Conservation (phyloP, 169 alveolate genomes). For the Eimeria maxima region DNA sequence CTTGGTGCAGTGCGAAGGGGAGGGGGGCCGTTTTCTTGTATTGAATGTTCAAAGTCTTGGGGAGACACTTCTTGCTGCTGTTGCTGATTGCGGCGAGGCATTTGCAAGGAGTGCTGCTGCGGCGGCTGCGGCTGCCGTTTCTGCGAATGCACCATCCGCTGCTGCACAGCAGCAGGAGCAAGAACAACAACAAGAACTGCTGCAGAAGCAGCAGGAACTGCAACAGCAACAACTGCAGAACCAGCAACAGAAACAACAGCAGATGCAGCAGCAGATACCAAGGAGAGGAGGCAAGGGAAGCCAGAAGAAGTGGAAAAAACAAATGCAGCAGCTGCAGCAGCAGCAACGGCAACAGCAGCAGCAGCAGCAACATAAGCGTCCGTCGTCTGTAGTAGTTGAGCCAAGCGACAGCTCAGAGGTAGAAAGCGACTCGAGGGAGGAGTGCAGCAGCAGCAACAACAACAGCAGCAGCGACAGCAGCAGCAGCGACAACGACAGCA, state of each 20-base stretch:
- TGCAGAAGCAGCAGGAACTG: not conserved
- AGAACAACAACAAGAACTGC: not conserved
- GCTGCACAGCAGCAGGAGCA: too few species aligned
- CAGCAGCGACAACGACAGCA: not conserved
- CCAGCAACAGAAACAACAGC: not conserved
- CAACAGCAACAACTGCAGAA: not conserved
- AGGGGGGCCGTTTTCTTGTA: constrained; percentile 6
- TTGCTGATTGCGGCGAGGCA: constrained; percentile 19
- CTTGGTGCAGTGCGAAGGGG: not conserved
- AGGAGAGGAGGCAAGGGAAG: too few species aligned
- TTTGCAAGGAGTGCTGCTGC: not conserved
- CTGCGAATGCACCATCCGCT: not conserved
- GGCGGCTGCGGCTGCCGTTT: not conserved
- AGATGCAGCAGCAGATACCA: too few species aligned
- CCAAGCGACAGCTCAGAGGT: constrained; percentile 32
- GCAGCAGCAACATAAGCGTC: constrained; percentile 36
- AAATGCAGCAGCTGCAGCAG: too few species aligned
- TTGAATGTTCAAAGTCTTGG: not conserved
- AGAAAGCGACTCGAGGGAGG: not conserved
- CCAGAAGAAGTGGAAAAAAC: too few species aligned
- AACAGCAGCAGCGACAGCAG: not conserved
- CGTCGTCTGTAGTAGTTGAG: not conserved
- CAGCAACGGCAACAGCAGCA: not conserved
- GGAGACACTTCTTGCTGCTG: constrained; percentile 28
- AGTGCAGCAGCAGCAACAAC: constrained; percentile 13